Evolutionary conservation across 2,329 filamentous ascomycete species (phyloP).

Genomic region (Alternaria triticimaculans): DNA sequence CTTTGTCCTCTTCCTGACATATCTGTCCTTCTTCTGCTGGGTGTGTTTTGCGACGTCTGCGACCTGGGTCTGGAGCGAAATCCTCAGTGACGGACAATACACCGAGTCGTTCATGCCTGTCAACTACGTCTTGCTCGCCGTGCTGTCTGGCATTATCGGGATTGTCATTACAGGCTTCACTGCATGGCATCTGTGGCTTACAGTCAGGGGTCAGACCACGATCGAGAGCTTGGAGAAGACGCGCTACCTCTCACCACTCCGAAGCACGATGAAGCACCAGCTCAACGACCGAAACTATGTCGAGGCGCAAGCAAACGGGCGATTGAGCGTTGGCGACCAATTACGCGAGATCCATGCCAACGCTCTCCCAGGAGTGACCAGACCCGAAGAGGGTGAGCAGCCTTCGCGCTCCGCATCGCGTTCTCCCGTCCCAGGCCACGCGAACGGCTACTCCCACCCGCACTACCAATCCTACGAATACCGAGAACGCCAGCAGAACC

Average conservation of each 20-base stretch:
- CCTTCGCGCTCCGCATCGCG: conserved; percentile 53
- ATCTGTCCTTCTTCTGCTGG: conserved; percentile 86
- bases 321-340: conserved; percentile 65
- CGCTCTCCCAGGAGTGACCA: conserved; percentile 77
- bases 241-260: conserved; percentile 83
- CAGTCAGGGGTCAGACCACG: conserved; percentile 81
- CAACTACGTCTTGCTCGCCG: conserved; percentile 87
- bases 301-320: conserved; percentile 51
- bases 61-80: conserved; percentile 84
- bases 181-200: conserved; percentile 86
- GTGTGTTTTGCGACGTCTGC: conserved; percentile 78
- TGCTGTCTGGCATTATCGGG: conserved; percentile 89
- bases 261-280: conserved; percentile 71
- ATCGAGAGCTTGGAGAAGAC: conserved; percentile 98
- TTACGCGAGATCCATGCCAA: conserved; percentile 83
- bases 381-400: conserved; percentile 80
- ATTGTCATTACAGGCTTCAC: conserved; percentile 90
- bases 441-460: conserved; percentile 54
- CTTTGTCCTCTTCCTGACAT: conserved; percentile 90
- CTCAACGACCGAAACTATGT: conserved; percentile 57
- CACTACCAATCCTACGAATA: conserved; percentile 52
- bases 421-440: conserved; percentile 37
- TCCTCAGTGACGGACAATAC: conserved; percentile 73
- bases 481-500: conserved; percentile 69
- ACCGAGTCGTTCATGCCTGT: conserved; percentile 81